A percentile compares a stretch with the other conserved stretches of the same genome.
phyloP scores from a whole-genome alignment of 1,284 basidiomycete genomes.

The Leccinum fuscescens region DNA sequence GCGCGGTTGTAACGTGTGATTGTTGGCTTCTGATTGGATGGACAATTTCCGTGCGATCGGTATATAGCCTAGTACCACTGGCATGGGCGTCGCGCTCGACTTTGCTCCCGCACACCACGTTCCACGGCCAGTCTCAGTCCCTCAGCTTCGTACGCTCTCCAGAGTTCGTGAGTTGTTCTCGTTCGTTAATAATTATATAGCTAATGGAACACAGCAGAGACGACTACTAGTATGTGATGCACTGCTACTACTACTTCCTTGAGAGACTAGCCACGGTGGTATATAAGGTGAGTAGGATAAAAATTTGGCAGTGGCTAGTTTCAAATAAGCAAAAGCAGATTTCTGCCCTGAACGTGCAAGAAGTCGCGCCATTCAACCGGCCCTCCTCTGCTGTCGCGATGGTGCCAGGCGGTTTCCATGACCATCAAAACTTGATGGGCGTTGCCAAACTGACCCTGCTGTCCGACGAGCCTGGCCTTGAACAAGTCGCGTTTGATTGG shows the following conservation, averaged over 20 bases:
- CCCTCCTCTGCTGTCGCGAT: conserved; percentile 51
- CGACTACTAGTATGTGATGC: conserved; percentile 13
- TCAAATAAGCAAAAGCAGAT: conserved; percentile 33
- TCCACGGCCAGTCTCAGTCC: neutral
- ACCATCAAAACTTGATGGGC: conserved; percentile 56
- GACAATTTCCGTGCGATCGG: conserved; percentile 36
- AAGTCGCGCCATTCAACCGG: conserved; percentile 64
- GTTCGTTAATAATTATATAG: conserved; percentile 1
- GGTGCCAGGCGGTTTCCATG: conserved; percentile 68
- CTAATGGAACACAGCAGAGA: conserved; percentile 19
- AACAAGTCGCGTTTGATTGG: conserved; percentile 57
- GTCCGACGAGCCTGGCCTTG: conserved; percentile 52
- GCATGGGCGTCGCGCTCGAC: conserved; percentile 4
- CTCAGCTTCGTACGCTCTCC: neutral
- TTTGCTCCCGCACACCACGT: neutral
- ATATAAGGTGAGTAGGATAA: conserved; percentile 26
- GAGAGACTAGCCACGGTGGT: conserved; percentile 8
- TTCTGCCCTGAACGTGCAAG: conserved; percentile 34
- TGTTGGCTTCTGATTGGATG: conserved; percentile 21
- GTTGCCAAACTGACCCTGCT: conserved; percentile 63
- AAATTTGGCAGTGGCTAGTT: conserved; percentile 3
- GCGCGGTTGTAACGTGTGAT: conserved; percentile 17
- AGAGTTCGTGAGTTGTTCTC: conserved; percentile 4
- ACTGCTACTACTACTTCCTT: conserved; percentile 12
- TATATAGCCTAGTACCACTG: conserved; percentile 27